A percentile compares a stretch with the other conserved stretches of the same genome.
Conservation (phyloP, 176 grass and related monocot species). For the Thinopyrum elongatum region DNA sequence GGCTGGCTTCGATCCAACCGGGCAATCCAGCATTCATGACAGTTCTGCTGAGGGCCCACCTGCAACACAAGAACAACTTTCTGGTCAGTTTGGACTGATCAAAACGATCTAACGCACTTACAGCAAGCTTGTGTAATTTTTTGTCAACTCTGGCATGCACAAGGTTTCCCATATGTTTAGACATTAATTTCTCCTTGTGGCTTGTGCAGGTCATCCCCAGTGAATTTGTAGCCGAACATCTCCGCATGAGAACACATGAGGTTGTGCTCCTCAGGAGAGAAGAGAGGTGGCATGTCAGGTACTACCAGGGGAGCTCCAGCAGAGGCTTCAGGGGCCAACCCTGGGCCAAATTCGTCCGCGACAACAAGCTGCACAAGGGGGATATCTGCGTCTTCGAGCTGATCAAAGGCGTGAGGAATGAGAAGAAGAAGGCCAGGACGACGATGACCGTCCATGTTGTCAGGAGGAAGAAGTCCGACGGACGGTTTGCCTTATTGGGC, state of each 20-base stretch:
- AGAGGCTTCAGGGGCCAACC: neutral
- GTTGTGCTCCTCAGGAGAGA: constrained; percentile 12
- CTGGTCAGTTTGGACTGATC: constrained; percentile 22
- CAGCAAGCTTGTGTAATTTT: neutral
- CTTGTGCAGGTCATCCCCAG: constrained; percentile 25
- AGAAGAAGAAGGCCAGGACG: neutral
- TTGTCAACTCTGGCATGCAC: neutral
- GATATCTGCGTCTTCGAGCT: constrained; percentile 47
- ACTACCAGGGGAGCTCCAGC: neutral
- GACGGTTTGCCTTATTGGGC: neutral
- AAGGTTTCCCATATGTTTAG: neutral
- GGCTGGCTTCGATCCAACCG: neutral
- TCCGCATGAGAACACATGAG: neutral
- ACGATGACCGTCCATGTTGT: constrained; percentile 27
- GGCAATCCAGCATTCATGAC: constrained; percentile 47
- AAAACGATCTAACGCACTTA: neutral
- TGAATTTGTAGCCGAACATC: constrained; percentile 24
- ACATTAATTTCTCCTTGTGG: neutral
- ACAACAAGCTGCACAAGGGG: constrained; percentile 14
- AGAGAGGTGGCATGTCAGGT: constrained; percentile 19
- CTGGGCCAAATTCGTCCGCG: constrained; percentile 15
- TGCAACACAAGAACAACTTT: neutral
- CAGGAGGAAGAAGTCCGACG: neutral
- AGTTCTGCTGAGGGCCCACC: constrained; percentile 14
- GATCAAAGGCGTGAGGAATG: constrained; percentile 4